These are phyloP conservation scores for Amylostereum areolatum DNA, from an alignment of 1,284 basidiomycete species.

Conservation along the genomic window DNA sequence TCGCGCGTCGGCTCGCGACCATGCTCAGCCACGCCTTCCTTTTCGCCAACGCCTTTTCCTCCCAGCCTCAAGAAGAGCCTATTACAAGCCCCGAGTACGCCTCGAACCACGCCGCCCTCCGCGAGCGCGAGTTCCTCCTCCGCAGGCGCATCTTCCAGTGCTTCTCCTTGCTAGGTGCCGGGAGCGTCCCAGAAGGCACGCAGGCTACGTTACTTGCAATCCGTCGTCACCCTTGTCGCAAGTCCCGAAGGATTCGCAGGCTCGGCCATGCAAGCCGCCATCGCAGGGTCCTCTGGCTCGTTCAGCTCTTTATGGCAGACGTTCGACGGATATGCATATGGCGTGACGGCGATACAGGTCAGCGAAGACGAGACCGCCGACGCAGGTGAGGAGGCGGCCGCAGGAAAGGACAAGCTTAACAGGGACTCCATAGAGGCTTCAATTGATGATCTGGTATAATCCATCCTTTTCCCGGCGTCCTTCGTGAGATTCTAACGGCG, in stretches of 20 bases:
- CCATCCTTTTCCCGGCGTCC: not conserved
- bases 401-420: constrained; percentile 58
- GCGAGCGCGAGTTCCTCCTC: constrained; percentile 79
- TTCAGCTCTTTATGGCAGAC: constrained; percentile 87
- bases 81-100: constrained; percentile 28
- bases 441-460: constrained; percentile 67
- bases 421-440: constrained; percentile 74
- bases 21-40: constrained; percentile 87
- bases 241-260: constrained; percentile 77
- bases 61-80: constrained; percentile 45
- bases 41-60: constrained; percentile 73
- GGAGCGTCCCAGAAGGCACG: constrained; percentile 75
- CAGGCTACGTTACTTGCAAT: constrained; percentile 81
- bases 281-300: constrained; percentile 80
- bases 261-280: constrained; percentile 88
- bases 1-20: constrained; percentile 82
- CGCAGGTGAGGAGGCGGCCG: constrained; percentile 22
- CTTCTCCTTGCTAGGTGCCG: constrained; percentile 77
- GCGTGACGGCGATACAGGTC: constrained; percentile 72
- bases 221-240: constrained; percentile 80
- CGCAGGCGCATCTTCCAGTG: constrained; percentile 87
- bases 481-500: not conserved
- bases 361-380: constrained; percentile 33
- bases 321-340: constrained; percentile 88
- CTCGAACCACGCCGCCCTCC: constrained; percentile 53